Evolutionary conservation across 2,329 filamentous ascomycete species (phyloP).

Genomic region (Colletotrichum tropicale): DNA sequence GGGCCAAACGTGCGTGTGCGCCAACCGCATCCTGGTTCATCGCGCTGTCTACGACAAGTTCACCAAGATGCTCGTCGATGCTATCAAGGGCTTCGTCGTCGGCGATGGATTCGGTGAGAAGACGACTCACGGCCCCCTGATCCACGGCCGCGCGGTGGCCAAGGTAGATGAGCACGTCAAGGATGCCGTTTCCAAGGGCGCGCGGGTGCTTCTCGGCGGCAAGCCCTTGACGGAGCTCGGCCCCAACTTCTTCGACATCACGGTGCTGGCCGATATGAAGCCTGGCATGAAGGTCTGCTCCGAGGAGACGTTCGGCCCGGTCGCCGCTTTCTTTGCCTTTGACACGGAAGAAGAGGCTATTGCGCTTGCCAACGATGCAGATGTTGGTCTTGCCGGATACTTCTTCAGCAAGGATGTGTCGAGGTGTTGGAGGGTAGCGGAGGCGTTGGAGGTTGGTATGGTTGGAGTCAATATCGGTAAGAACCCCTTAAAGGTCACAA

Average conservation of each 20-base stretch:
- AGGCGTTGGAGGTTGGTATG: slow-evolving; percentile 65
- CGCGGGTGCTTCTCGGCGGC: slow-evolving; percentile 68
- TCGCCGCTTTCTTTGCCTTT: slow-evolving; percentile 48
- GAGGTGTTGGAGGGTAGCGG: slow-evolving; percentile 51
- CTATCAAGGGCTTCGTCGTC: slow-evolving; percentile 64
- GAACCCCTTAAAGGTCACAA: slow-evolving; percentile 21
- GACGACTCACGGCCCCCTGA: slow-evolving; percentile 77
- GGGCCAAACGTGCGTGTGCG: slow-evolving; percentile 70
- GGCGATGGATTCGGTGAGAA: slow-evolving; percentile 73
- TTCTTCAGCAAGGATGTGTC: slow-evolving; percentile 66
- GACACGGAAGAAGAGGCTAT: slow-evolving; percentile 46
- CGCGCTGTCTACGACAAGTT: slow-evolving; percentile 67
- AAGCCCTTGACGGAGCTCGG: slow-evolving; percentile 35
- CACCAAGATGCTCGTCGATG: slow-evolving; percentile 62
- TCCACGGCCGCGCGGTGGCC: slow-evolving; percentile 73
- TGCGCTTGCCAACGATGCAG: slow-evolving; percentile 52
- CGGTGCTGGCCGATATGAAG: slow-evolving; percentile 47
- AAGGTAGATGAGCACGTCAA: slow-evolving; percentile 74
- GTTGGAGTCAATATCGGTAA: slow-evolving; percentile 57
- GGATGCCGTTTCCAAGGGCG: slow-evolving; percentile 71
- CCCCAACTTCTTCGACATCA: slow-evolving; percentile 51
- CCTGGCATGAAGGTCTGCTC: slow-evolving; percentile 46
- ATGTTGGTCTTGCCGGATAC: slow-evolving; percentile 65
- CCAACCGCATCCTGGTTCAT: slow-evolving; percentile 70
- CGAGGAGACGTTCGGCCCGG: slow-evolving; percentile 53